Conservation (phyloP, 306 rosid species). For the Quercus glauca region DNA sequence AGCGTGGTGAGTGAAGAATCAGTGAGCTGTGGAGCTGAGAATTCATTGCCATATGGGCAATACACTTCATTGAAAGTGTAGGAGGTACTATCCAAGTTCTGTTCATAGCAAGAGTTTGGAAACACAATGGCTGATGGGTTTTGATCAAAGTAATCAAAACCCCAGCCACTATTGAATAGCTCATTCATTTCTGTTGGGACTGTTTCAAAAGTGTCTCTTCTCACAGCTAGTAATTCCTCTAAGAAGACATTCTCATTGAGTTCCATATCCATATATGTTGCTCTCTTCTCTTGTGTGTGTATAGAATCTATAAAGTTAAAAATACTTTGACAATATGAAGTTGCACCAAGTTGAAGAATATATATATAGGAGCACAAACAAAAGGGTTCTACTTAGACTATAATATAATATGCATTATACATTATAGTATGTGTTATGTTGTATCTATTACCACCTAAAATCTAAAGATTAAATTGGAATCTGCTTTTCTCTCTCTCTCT, state of each 20-base stretch:
- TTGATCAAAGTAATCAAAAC: conserved; percentile 58
- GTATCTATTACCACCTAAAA: conserved; percentile 24
- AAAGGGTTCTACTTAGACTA: conserved; percentile 19
- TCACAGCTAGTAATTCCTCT: conserved; percentile 60
- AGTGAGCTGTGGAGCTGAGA: conserved; percentile 43
- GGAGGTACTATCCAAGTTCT: conserved; percentile 16
- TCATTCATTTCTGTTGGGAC: conserved; percentile 55
- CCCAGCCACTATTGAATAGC: conserved; percentile 41
- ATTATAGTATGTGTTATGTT: conserved; percentile 29
- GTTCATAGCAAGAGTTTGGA: conserved; percentile 45
- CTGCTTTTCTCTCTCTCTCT: conserved; percentile 28
- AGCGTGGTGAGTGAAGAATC: conserved; percentile 48
- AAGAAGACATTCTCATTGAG: conserved; percentile 57
- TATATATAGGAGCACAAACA: conserved; percentile 47
- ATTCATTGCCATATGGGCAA: conserved; percentile 36
- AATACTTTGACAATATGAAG: conserved; percentile 36
- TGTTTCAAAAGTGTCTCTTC: conserved; percentile 66
- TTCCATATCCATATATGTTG: conserved; percentile 43
- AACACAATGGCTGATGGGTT: conserved; percentile 27
- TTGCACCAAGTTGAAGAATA: conserved; percentile 36
- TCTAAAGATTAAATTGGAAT: conserved; percentile 51
- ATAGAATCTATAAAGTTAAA: no score
- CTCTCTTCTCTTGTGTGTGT: conserved; percentile 13
- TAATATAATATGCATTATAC: conserved; percentile 17
- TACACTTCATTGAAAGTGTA: conserved; percentile 42